Evolutionary conservation across 768 basidiomycete species (phyloP).

Genomic region (Collybia sp.): DNA sequence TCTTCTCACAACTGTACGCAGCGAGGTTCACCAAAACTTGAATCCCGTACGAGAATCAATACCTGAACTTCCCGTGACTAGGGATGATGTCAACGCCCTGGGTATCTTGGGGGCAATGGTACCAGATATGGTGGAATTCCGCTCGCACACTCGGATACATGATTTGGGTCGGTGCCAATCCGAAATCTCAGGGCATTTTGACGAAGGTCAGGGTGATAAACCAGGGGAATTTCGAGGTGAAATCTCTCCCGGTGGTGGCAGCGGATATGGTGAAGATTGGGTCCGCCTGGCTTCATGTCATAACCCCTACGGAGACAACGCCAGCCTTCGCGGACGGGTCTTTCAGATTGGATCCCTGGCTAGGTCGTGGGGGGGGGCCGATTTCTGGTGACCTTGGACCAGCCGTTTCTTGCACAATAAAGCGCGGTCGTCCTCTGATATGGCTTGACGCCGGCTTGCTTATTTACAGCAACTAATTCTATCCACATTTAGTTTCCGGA

Average conservation of each 20-base stretch:
- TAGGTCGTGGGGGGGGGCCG: constrained; percentile 47
- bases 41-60: constrained; percentile 15
- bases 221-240: not conserved
- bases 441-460: not conserved
- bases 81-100: constrained; percentile 24
- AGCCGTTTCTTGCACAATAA: too few species aligned
- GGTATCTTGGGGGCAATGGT: constrained; percentile 25
- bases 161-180: constrained; percentile 15
- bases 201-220: not conserved
- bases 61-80: constrained; percentile 26
- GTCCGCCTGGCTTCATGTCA: constrained; percentile 38
- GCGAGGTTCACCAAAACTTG: constrained; percentile 29
- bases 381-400: constrained; percentile 29
- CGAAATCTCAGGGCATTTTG: constrained; percentile 4
- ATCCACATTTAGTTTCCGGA: constrained; percentile 12
- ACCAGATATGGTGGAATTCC: constrained; percentile 36
- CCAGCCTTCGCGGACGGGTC: constrained; percentile 31
- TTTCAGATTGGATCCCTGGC: constrained; percentile 37
- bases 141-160: constrained; percentile 28
- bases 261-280: constrained; percentile 43
- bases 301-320: constrained; percentile 29
- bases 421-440: too few species aligned
- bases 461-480: constrained; percentile 2
- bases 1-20: constrained; percentile 27
- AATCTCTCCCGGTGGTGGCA: constrained; percentile 13